These are phyloP conservation scores for Cystobasidium tubakii DNA, from an alignment of 768 basidiomycete genomes.

Conservation along the genomic window DNA sequence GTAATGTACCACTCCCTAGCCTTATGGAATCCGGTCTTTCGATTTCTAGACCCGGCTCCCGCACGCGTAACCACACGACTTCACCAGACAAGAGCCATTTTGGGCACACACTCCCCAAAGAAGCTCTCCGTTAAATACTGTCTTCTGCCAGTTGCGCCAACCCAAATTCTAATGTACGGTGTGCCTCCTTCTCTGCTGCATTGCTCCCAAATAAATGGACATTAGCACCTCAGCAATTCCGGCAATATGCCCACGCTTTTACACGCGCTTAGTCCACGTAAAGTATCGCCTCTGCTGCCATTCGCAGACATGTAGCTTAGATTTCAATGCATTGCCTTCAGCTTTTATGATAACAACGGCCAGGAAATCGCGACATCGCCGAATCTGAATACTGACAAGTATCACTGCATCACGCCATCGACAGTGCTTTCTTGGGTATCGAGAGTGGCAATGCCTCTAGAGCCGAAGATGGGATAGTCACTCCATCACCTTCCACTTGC, in stretches of 20 bases:
- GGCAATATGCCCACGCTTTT: too few relatives aligned
- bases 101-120: background rate
- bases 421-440: background rate
- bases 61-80: background rate
- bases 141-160: too few relatives aligned
- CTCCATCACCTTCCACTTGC: background rate
- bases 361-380: too few relatives aligned
- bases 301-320: too few relatives aligned
- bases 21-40: slow-evolving; percentile 33
- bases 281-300: too few relatives aligned
- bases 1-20: slow-evolving; percentile 23
- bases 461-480: background rate
- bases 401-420: background rate
- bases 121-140: background rate
- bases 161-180: too few relatives aligned
- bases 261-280: too few relatives aligned
- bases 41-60: slow-evolving; percentile 35
- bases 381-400: background rate
- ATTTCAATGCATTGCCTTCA: too few relatives aligned
- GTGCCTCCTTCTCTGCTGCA: background rate
- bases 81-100: slow-evolving; percentile 19
- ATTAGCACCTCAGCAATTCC: background rate
- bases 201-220: background rate
- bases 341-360: too few relatives aligned
- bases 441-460: background rate